Percentiles rank a stretch among this genome's conserved stretches.
These are phyloP conservation scores for Ganoderma resinaceum DNA, from an alignment of 1,284 basidiomycete species.

Conservation along the genomic window DNA sequence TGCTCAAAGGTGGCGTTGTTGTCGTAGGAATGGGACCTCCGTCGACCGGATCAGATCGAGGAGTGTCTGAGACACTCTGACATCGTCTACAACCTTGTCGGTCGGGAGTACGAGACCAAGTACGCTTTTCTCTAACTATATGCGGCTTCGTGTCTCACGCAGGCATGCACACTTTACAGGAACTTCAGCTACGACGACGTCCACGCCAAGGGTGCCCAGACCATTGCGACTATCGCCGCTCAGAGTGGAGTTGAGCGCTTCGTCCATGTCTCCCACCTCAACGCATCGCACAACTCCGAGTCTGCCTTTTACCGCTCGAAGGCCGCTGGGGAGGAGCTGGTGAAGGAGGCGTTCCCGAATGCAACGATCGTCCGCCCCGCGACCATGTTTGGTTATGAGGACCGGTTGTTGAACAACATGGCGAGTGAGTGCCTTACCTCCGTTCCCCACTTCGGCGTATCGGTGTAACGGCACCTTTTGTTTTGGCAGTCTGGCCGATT, in stretches of 20 bases:
- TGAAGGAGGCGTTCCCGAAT: conserved; percentile 84
- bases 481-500: conserved; percentile 80
- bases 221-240: conserved; percentile 85
- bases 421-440: conserved; percentile 65
- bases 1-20: conserved; percentile 1
- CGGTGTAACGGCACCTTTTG: conserved; percentile 6
- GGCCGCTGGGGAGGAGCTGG: conserved; percentile 89
- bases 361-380: conserved; percentile 93
- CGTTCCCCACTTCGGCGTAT: conserved; percentile 35
- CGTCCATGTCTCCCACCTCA: conserved; percentile 96
- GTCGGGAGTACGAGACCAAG: conserved; percentile 86
- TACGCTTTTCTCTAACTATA: conserved; percentile 35
- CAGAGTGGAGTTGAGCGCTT: conserved; percentile 84
- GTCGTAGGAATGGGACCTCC: conserved; percentile 90
- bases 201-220: conserved; percentile 79
- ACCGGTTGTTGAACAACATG: conserved; percentile 94
- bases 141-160: background rate
- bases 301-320: conserved; percentile 92
- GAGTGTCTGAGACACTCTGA: conserved; percentile 97
- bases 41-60: conserved; percentile 88
- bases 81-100: conserved; percentile 94
- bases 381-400: conserved; percentile 92
- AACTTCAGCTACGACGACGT: conserved; percentile 83
- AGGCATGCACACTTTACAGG: conserved; percentile 23
- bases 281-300: conserved; percentile 82